phyloP scores from a whole-genome alignment of 106 monocot species.

The Acorus gramineus region DNA sequence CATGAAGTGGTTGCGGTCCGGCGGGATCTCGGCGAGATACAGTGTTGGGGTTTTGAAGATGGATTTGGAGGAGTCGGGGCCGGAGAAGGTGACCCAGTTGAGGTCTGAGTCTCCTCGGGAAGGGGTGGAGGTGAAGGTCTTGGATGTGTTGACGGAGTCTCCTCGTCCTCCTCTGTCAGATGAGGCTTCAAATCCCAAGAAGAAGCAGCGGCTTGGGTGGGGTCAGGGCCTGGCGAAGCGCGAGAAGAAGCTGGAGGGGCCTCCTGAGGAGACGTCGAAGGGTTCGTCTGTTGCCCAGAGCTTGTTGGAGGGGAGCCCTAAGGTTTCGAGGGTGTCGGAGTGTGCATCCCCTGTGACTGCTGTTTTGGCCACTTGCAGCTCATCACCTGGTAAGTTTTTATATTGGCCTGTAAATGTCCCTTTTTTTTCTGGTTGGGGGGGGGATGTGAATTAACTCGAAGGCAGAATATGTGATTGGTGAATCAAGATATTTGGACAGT shows the following conservation, averaged over 20 bases:
- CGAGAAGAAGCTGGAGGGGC: slow-evolving; percentile 79
- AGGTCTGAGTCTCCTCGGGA: slow-evolving; percentile 19
- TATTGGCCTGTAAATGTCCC: background rate
- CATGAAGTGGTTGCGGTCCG: slow-evolving; percentile 46
- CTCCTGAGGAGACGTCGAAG: slow-evolving; percentile 21
- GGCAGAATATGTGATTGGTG: no score
- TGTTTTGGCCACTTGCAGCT: slow-evolving; percentile 32
- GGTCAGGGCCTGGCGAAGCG: slow-evolving; percentile 91
- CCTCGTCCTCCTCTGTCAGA: no score
- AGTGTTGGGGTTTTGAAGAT: slow-evolving; percentile 6
- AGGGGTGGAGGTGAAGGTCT: slow-evolving; percentile 8
- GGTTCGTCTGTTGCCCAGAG: slow-evolving; percentile 3
- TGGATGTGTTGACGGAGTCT: no score
- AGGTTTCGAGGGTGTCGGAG: slow-evolving; percentile 8
- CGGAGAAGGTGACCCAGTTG: slow-evolving; percentile 2
- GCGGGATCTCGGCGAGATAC: slow-evolving; percentile 14
- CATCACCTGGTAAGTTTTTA: slow-evolving; percentile 33
- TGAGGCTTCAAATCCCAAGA: slow-evolving; percentile 18
- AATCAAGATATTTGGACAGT: no score
- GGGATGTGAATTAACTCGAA: no score
- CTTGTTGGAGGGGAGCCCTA: slow-evolving; percentile 11
- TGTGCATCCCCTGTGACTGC: slow-evolving; percentile 47
- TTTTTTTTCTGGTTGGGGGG: background rate
- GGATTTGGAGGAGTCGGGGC: slow-evolving; percentile 21
- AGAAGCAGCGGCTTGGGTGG: slow-evolving; percentile 91